phyloP scores from a whole-genome alignment of 257 asterid genomes.

The Primulina eburnea region DNA sequence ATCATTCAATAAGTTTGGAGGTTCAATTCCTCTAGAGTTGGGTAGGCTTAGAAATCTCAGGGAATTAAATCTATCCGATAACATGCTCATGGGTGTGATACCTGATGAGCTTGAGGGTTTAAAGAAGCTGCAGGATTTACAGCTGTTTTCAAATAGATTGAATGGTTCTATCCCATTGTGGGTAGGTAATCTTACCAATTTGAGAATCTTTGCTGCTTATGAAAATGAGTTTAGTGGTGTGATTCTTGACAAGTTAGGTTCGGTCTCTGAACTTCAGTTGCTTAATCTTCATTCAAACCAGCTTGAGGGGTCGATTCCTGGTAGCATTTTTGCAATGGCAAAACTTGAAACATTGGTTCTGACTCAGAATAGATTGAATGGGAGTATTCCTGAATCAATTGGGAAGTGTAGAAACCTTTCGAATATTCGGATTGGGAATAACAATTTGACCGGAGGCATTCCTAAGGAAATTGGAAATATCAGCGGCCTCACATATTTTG shows the following conservation, averaged over 20 bases:
- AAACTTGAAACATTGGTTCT: conserved; percentile 69
- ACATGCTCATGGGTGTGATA: conserved; percentile 51
- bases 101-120: conserved; percentile 68
- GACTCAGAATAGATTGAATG: conserved; percentile 71
- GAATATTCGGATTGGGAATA: conserved; percentile 78
- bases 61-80: conserved; percentile 68
- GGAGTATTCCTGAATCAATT: conserved; percentile 57
- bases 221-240: conserved; percentile 73
- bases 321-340: conserved; percentile 63
- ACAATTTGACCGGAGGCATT: conserved; percentile 60
- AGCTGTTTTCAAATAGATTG: conserved; percentile 58
- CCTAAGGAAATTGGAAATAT: conserved; percentile 78
- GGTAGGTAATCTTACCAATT: conserved; percentile 62
- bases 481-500: conserved; percentile 87
- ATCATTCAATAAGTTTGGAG: conserved; percentile 65
- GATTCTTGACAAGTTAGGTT: conserved; percentile 76
- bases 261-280: conserved; percentile 44
- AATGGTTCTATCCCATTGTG: conserved; percentile 80
- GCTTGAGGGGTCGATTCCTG: conserved; percentile 78
- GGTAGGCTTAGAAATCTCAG: conserved; percentile 51
- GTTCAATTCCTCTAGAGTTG: conserved; percentile 61
- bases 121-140: conserved; percentile 59
- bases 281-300: conserved; percentile 86
- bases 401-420: conserved; percentile 77
- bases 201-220: conserved; percentile 75